Base-by-base conservation (phyloP, 1,284 basidiomycete species). In the Boletellus sp. region DNA sequence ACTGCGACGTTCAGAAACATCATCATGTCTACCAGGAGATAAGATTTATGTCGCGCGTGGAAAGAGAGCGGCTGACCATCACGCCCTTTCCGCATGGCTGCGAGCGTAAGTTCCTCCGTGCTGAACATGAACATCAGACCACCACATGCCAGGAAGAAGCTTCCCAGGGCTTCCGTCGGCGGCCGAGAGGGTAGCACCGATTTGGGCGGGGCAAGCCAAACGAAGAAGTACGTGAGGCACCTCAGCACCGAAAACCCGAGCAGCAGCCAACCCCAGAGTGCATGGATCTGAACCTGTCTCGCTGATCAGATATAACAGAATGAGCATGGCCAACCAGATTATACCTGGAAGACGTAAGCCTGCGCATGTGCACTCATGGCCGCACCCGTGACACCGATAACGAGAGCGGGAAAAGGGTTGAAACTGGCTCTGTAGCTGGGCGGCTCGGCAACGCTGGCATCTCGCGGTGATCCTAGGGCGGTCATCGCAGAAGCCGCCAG, bases 311-410 rank as follows among this genome's bases (percentile, higher is more conserved):
- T 35, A 52, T 11, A 42, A 39, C 36, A 36, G 50, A 50, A 40
- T 33, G 2, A 8, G 15, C 19, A 22, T 22, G 22, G 3, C 5
- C 33, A 30, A 6, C 22, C 56, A 2, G 11, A 2, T 19, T 15
- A 45, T 59, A 82, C 86, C 73, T 93, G 89, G 74, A 94, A 94
- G 38, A 87, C 66, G 71, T 97, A 97, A 19, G 83, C 82, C 71
- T 98, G 95, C 57, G 85, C 83, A 68, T 98, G 95, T 0, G 93
- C 92, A n/a, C 90, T 83, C 96, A 98, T 98, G 1, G 93, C 95
- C 5, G 90, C 80, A 32, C 96, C 95, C 4, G 95, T 97, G 36
- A 96, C 84, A 40, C 92, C 94, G 54, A 97, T 94, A 42, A 93
- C 89, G 32, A 98, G 77, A 0, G 93, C 93, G 2, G 93, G 93